phyloP scores from a whole-genome alignment of 1,284 basidiomycete genomes.

The Tilletia indica region DNA sequence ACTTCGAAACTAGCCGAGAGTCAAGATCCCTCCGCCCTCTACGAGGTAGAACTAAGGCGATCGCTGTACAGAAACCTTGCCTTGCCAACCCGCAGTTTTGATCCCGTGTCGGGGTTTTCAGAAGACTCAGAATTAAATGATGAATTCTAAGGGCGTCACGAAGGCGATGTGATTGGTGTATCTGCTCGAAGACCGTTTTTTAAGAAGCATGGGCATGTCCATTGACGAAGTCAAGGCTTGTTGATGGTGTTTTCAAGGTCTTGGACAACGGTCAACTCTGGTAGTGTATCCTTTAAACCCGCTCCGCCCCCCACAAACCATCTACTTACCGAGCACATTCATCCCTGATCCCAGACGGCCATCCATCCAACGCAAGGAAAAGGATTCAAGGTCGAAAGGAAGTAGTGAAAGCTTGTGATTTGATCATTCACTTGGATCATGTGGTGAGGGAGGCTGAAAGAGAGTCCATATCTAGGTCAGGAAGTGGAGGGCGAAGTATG shows the following conservation, averaged over 20 bases:
- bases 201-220: too few relatives aligned
- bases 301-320: background rate
- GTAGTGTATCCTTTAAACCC: too few relatives aligned
- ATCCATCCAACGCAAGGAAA: conserved; percentile 23
- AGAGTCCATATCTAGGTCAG: too few relatives aligned
- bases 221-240: too few relatives aligned
- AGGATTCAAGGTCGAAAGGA: conserved; percentile 24
- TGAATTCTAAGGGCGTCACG: too few relatives aligned
- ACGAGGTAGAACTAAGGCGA: conserved; percentile 11
- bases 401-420: conserved; percentile 41
- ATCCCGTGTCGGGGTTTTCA: conserved; percentile 49
- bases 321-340: conserved; percentile 31
- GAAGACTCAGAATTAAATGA: conserved; percentile 28
- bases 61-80: conserved; percentile 38
- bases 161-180: conserved; percentile 24
- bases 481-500: too few relatives aligned
- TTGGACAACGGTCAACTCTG: too few relatives aligned
- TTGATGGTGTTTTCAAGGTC: too few relatives aligned
- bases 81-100: conserved; percentile 45
- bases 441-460: too few relatives aligned
- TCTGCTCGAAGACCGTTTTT: conserved; percentile 22
- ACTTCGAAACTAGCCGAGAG: background rate
- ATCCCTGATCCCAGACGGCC: conserved; percentile 27
- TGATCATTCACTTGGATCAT: conserved; percentile 20
- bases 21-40: background rate